phyloP scores from a whole-genome alignment of 2,329 filamentous ascomycete species.

The Aspergillus sojae region DNA sequence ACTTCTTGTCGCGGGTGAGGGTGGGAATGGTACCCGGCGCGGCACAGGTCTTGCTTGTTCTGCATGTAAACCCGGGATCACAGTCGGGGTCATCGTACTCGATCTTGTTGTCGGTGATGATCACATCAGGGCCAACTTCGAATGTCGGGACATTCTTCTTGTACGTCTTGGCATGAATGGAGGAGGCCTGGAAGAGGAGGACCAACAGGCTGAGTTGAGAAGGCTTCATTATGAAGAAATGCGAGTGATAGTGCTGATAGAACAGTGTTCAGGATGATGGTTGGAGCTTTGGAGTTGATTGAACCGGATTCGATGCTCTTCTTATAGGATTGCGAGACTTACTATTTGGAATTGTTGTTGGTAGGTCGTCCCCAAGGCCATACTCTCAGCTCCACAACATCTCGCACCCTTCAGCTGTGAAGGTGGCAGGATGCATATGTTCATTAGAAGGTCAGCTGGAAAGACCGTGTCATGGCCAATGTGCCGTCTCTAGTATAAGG shows the following conservation, averaged over 20 bases:
- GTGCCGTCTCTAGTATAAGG: not conserved
- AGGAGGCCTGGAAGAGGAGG: constrained; percentile 2
- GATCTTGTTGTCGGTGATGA: constrained; percentile 7
- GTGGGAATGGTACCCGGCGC: constrained; percentile 5
- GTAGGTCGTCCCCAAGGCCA: not conserved
- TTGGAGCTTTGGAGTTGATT: not conserved
- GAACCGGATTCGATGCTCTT: not conserved
- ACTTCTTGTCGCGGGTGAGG: constrained; percentile 10
- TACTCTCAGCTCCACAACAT: not conserved
- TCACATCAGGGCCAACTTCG: constrained; percentile 2
- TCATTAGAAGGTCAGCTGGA: not conserved
- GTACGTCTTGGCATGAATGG: constrained; percentile 4
- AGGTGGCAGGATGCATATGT: not conserved
- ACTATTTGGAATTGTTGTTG: not conserved
- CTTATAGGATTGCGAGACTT: not conserved
- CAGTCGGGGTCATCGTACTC: constrained; percentile 13
- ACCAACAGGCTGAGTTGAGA: not conserved
- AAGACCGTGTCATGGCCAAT: not conserved
- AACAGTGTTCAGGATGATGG: not conserved
- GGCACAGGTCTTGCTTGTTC: constrained; percentile 6
- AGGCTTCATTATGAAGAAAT: constrained; percentile 3
- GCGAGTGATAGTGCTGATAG: not conserved
- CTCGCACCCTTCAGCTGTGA: not conserved
- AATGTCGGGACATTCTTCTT: constrained; percentile 4
- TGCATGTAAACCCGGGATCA: constrained; percentile 5